Conservation (phyloP, 306 rosid genomes). For the Pachyrhizus erosus region DNA sequence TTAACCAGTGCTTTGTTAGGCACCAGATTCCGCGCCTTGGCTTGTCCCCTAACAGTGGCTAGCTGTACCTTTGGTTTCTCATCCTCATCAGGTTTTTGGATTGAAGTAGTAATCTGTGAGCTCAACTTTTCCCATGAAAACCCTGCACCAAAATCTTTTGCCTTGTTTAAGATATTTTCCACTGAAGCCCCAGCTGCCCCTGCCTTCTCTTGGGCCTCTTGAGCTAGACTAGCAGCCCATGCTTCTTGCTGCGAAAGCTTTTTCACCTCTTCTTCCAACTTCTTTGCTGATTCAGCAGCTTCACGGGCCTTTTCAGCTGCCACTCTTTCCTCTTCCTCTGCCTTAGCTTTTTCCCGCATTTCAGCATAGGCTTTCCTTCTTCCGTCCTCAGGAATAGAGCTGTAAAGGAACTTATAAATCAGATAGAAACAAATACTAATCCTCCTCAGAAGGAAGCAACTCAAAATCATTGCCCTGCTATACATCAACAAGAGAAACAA, state of each 20-base stretch:
- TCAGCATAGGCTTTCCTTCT: conserved; percentile 87
- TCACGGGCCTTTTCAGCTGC: conserved; percentile 66
- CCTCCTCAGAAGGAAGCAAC: conserved; percentile 20
- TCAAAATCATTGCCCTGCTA: neutral
- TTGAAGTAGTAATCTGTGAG: conserved; percentile 63
- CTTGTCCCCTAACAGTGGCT: conserved; percentile 93
- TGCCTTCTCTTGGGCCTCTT: conserved; percentile 66
- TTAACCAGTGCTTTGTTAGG: conserved; percentile 66
- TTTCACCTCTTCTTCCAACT: conserved; percentile 63
- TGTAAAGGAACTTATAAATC: conserved; percentile 41
- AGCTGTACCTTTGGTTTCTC: conserved; percentile 66
- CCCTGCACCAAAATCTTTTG: conserved; percentile 72
- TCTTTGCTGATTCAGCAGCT: conserved; percentile 66
- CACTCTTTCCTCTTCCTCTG: conserved; percentile 79
- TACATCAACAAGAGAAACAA: conserved; percentile 24
- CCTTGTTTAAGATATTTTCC: conserved; percentile 64
- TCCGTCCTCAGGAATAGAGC: conserved; percentile 86
- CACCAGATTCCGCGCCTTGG: conserved; percentile 73
- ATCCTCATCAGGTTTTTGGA: conserved; percentile 54
- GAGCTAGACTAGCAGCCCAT: conserved; percentile 57
- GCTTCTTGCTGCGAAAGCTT: conserved; percentile 65
- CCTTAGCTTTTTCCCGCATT: conserved; percentile 65
- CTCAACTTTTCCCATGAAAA: conserved; percentile 78
- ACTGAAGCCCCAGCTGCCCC: conserved; percentile 63
- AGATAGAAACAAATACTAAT: neutral